Base-by-base conservation (phyloP, 108 stramenopile species). In the Asterionellopsis glacialis region DNA sequence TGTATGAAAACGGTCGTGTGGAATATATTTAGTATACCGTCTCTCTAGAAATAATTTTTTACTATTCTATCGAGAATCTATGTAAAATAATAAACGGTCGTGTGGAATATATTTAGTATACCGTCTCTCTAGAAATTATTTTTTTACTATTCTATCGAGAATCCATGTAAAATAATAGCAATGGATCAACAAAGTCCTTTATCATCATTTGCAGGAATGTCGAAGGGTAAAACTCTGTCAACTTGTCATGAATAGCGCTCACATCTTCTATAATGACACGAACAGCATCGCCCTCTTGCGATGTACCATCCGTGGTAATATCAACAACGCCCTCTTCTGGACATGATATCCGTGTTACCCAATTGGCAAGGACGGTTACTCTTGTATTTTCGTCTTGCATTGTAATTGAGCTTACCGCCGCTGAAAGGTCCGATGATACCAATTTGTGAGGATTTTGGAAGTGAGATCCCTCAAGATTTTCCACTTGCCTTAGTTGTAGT, bases 221-320 rank as follows among this genome's bases (percentile, higher is more conserved):
- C 11, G 83, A 77, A 2, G 67, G 68, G 22, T 44, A 67, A 48
- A 55, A 69, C 52, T 88, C 79, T 1, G 70, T 70, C 60, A 79
- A 61, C 53, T 81, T 83, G 55, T 82, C 75, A 25, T 74, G 57
- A 25, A 80, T 40, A n/a, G 18, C 28, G 43, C 67, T 66, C 27
- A 73, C 18, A 61, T 88, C 81, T 44, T 88, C 87, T 3, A 72
- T 50, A 51, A 88, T 75, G 45, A 88, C 58, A 41, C 87, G 74
- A 16, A 88, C 51, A 25, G 67, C 45, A 25, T 41, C 52, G 45
- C 57, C 47, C 28, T 55, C 19, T 13, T 42, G 24, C 41, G 12
- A 58, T 58, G 39, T 65, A 48, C 56, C n/a, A 28, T 44, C n/a
- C 41, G 42, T 43, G 12, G 25, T 48, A 41, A 69, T 52, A 18